These are phyloP conservation scores for Chenopodium berlandieri DNA, from an alignment of 148 eudicot genomes.

Conservation along the genomic window DNA sequence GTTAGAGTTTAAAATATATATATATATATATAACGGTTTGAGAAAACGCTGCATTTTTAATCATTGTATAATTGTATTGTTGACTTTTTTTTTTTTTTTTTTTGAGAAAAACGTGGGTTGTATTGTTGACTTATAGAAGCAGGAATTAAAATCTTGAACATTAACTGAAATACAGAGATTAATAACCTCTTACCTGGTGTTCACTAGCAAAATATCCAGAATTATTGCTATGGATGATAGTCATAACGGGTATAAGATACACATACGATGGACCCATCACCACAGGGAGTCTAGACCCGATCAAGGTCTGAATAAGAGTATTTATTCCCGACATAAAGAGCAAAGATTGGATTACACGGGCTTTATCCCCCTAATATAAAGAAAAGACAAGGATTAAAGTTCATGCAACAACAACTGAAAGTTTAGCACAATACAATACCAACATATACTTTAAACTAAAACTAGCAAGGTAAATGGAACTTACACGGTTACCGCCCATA, in stretches of 20 bases:
- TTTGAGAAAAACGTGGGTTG: background rate
- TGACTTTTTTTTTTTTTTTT: too few relatives aligned
- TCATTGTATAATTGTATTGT: background rate
- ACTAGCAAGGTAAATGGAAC: conserved; percentile 20
- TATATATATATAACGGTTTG: too few relatives aligned
- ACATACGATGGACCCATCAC: conserved; percentile 97
- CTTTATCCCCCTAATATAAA: conserved; percentile 74
- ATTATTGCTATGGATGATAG: conserved; percentile 50
- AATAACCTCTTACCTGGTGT: conserved; percentile 55
- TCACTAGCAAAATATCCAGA: conserved; percentile 38
- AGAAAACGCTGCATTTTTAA: background rate
- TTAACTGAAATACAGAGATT: background rate
- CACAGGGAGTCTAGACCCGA: conserved; percentile 88
- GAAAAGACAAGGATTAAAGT: conserved; percentile 9
- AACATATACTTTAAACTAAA: background rate
- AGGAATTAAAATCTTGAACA: conserved; percentile 7
- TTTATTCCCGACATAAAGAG: conserved; percentile 84
- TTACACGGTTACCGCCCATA: conserved; percentile 83
- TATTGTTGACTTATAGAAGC: background rate
- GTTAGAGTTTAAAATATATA: too few relatives aligned
- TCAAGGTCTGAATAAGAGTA: conserved; percentile 77
- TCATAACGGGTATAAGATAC: conserved; percentile 56
- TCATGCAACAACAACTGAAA: conserved; percentile 8
- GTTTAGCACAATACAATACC: background rate
- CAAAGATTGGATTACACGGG: conserved; percentile 79